These are phyloP conservation scores for Mucor ambiguus DNA, from an alignment of 371 early-diverging fungal species.

Conservation along the genomic window DNA sequence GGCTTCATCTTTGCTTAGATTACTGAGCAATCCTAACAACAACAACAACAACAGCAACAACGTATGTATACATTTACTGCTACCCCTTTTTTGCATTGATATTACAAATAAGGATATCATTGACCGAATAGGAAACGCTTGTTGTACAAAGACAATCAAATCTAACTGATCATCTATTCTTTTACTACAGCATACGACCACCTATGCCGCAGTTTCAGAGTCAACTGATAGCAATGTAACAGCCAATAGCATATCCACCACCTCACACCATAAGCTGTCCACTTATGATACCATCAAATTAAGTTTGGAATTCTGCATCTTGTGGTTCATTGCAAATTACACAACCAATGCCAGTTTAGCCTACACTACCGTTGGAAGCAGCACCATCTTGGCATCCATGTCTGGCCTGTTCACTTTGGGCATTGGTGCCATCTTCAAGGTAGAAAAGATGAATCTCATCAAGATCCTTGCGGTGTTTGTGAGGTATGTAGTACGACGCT, in stretches of 20 bases:
- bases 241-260: slow-evolving; percentile 6
- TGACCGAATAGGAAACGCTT: slow-evolving; percentile 8
- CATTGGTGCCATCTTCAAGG: slow-evolving; percentile 62
- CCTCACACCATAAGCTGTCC: slow-evolving; percentile 25
- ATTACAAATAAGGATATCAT: slow-evolving; percentile 13
- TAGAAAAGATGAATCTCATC: slow-evolving; percentile 59
- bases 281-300: slow-evolving; percentile 65
- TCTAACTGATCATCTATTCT: slow-evolving; percentile 16
- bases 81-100: slow-evolving; percentile 1
- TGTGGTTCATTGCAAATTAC: slow-evolving; percentile 84
- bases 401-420: slow-evolving; percentile 79
- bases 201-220: slow-evolving; percentile 14
- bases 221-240: slow-evolving; percentile 8
- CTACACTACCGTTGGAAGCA: slow-evolving; percentile 81
- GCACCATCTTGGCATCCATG: slow-evolving; percentile 78
- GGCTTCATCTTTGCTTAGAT: not conserved
- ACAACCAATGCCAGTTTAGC: slow-evolving; percentile 77
- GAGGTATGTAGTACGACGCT: slow-evolving; percentile 32
- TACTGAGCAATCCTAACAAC: not conserved
- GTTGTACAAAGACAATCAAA: slow-evolving; percentile 8
- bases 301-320: slow-evolving; percentile 73
- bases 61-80: not conserved
- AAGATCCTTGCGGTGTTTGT: slow-evolving; percentile 60
- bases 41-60: not conserved
- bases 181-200: not conserved